phyloP scores from a whole-genome alignment of 1,139 yeast genomes.

The Candida pseudoviswanathii region DNA sequence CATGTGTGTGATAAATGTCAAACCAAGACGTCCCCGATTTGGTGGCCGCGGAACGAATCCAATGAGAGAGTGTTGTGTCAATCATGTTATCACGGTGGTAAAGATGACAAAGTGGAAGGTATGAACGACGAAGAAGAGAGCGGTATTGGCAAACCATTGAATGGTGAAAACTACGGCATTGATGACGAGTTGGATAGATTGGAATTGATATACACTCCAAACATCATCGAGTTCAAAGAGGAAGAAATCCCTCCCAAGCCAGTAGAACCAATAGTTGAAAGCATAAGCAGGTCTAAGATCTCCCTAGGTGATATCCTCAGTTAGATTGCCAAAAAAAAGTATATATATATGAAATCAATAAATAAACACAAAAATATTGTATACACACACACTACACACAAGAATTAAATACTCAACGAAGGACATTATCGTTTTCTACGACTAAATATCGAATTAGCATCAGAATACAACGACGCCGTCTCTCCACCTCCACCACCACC shows the following conservation, averaged over 20 bases:
- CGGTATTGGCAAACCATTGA: constrained; percentile 30
- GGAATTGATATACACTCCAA: constrained; percentile 18
- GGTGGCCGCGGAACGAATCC: constrained; percentile 33
- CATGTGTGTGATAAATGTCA: constrained; percentile 26
- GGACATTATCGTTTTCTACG: too few species aligned
- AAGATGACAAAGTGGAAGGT: constrained; percentile 3
- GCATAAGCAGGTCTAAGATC: constrained; percentile 21
- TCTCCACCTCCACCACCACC: not conserved
- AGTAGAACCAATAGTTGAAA: constrained; percentile 13
- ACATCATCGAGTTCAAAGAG: constrained; percentile 6
- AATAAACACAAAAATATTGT: not conserved
- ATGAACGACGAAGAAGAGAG: constrained; percentile 15
- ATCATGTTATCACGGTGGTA: constrained; percentile 30
- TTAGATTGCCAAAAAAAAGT: constrained; percentile 7
- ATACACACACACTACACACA: not conserved
- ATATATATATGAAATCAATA: not conserved
- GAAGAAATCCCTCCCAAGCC: not conserved
- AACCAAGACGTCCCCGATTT: constrained; percentile 37
- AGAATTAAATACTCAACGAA: too few species aligned
- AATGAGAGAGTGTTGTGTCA: constrained; percentile 26
- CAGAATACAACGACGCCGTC: not conserved
- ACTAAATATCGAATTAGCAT: constrained; percentile 1
- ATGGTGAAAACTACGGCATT: constrained; percentile 39
- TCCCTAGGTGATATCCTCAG: constrained; percentile 29
- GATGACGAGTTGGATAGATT: constrained; percentile 29